Base-by-base conservation (phyloP, 257 asterid genomes). In the Jacaranda mimosifolia region DNA sequence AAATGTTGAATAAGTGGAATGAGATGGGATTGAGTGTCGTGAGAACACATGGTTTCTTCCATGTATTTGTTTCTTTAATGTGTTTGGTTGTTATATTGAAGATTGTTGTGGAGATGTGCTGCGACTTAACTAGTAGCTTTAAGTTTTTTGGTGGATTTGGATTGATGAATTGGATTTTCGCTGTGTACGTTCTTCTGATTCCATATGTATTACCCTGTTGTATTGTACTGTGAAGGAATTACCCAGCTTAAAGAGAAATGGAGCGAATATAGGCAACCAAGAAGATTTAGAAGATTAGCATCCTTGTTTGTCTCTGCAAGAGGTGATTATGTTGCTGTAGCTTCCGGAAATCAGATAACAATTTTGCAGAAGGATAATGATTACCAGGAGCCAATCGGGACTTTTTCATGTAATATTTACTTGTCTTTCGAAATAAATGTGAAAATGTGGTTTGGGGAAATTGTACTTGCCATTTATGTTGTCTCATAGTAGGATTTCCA, bases 321-420 rank as follows among this genome's bases (percentile, higher is more conserved):
- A 52, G 97, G 96, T 46, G 93, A 89, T 75, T 89, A 82, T 73
- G 92, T 96, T 80, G 99, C 99, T 80, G 91, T 96, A 73, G 97
- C 97, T 79, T 82, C 88, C 57, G 83, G 97, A 73, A 91, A 88
- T 77, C 94, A 87, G 78, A 89, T 96, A 78, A 85, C 92, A 46
- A 89, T 96, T 82, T 76, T 96, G 81, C 91, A 62, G 81, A 89
- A 91, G 92, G 91, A 87, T 81, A 79, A 90, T 86, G 92, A 88
- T 77, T 96, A 90, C 89, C 92, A 84, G 89, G 91, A 89, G 83
- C 97, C 98, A 13, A 83, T 86, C 72, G 99, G 99, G 66, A 64
- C 73, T 70, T 96, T 91, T 82, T 84, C 84, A 72, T 82, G 99
- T 96, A 93, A 90, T 97, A 71, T 78, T 59, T 71, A 76, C 75